Conservation (phyloP, 306 rosid species). For the Sesbania bispinosa region DNA sequence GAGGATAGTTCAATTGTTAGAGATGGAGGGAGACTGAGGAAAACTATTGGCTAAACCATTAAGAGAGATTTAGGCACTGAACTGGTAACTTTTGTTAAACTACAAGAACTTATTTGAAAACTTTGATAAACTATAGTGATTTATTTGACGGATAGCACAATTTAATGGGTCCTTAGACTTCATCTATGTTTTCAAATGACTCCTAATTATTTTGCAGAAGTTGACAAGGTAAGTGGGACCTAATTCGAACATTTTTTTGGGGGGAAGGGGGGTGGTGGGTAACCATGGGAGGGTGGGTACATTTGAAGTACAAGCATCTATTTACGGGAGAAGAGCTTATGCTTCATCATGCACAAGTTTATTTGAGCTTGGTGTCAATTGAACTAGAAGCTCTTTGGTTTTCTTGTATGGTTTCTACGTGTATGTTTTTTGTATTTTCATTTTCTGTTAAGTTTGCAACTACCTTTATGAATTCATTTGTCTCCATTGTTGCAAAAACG, state of each 20-base stretch:
- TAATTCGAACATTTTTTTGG: too few relatives aligned
- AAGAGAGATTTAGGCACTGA: too few relatives aligned
- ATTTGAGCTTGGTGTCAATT: too few relatives aligned
- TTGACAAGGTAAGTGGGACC: not conserved
- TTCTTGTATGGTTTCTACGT: not conserved
- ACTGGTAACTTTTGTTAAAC: not conserved
- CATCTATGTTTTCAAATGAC: not conserved
- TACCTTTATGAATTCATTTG: not conserved
- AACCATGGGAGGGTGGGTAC: too few relatives aligned
- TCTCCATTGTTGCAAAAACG: not conserved
- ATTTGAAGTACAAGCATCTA: too few relatives aligned
- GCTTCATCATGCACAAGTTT: too few relatives aligned
- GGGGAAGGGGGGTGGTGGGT: too few relatives aligned
- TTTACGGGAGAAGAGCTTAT: too few relatives aligned
- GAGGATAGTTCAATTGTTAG: too few relatives aligned
- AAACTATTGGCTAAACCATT: too few relatives aligned
- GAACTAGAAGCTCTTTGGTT: not conserved
- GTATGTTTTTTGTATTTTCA: not conserved
- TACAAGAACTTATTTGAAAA: not conserved
- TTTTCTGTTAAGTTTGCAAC: not conserved
- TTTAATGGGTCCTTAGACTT: not conserved
- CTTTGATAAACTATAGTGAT: not conserved
- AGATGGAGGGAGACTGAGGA: too few relatives aligned
- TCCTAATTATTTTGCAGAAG: not conserved
- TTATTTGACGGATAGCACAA: not conserved